These are phyloP conservation scores for Pouteria glomerata DNA, from an alignment of 148 eudicot genomes.

Conservation along the genomic window DNA sequence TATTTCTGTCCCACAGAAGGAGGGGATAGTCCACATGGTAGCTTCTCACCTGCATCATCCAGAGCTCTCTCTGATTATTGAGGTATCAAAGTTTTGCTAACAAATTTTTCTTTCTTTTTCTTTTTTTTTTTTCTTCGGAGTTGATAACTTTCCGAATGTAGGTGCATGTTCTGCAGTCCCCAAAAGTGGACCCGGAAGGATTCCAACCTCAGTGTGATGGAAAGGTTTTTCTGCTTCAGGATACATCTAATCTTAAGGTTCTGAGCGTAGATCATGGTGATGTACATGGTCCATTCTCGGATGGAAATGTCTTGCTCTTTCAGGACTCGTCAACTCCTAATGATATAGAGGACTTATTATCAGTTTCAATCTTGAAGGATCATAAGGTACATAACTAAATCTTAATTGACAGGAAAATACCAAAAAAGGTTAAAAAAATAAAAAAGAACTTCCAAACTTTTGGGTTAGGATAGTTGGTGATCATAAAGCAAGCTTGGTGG, in stretches of 20 bases:
- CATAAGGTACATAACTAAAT: slow-evolving; percentile 11
- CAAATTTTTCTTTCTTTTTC: not conserved
- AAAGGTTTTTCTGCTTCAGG: slow-evolving; percentile 1
- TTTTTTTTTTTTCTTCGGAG: not conserved
- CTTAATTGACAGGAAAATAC: not conserved
- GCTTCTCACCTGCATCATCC: slow-evolving; percentile 50
- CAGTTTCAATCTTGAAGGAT: not conserved
- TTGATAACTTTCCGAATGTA: slow-evolving; percentile 10
- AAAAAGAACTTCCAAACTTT: not conserved
- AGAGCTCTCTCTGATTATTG: slow-evolving; percentile 37
- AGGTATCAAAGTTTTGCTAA: slow-evolving; percentile 33
- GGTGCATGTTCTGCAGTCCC: slow-evolving; percentile 26
- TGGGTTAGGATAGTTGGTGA: not conserved
- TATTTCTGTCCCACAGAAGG: slow-evolving; percentile 43
- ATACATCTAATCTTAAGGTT: slow-evolving; percentile 5
- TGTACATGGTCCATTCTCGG: slow-evolving; percentile 4
- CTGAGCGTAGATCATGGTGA: slow-evolving; percentile 11
- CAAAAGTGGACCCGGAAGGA: slow-evolving; percentile 10
- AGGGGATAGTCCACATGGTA: slow-evolving; percentile 36
- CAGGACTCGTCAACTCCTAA: slow-evolving; percentile 6
- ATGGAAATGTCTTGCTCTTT: slow-evolving; percentile 11
- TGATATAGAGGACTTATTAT: slow-evolving; percentile 1
- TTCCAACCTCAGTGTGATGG: slow-evolving; percentile 13
- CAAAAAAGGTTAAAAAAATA: not conserved
- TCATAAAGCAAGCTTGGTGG: not conserved